These are phyloP conservation scores for Dactylorhiza incarnata DNA, from an alignment of 106 monocot species.

Conservation along the genomic window DNA sequence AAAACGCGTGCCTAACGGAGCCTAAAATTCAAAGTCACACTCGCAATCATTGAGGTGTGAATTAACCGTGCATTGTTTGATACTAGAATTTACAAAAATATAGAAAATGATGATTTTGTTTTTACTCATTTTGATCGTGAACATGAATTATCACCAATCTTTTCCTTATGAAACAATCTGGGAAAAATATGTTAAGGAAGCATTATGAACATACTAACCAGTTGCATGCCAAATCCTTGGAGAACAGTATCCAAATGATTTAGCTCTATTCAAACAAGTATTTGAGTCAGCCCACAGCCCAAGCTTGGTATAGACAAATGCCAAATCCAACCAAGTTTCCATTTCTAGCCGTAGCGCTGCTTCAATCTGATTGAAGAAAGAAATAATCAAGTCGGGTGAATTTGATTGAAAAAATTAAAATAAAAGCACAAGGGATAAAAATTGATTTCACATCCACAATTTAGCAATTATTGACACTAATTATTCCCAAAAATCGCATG, in stretches of 20 bases:
- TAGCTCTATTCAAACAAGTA: constrained; percentile 64
- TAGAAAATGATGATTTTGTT: no score
- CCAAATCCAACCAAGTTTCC: constrained; percentile 77
- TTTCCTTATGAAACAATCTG: neutral
- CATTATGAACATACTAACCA: constrained; percentile 32
- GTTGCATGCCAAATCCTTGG: constrained; percentile 54
- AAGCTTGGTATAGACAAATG: constrained; percentile 50
- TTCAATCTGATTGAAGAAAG: constrained; percentile 28
- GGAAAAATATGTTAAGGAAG: neutral
- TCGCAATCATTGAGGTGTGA: no score
- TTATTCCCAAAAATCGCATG: no score
- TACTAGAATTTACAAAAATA: no score
- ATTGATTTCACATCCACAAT: neutral
- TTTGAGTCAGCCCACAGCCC: constrained; percentile 47
- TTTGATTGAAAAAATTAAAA: neutral
- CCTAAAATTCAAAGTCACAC: no score
- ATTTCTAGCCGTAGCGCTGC: constrained; percentile 32
- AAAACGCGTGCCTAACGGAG: no score
- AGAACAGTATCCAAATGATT: constrained; percentile 31
- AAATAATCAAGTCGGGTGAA: neutral
- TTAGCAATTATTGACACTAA: neutral
- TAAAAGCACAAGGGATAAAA: neutral
- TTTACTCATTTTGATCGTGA: no score
- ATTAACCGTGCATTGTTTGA: no score
- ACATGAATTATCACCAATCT: no score